Conservation (phyloP, 495 filamentous ascomycete genomes). For the Entonaema liquescens region DNA sequence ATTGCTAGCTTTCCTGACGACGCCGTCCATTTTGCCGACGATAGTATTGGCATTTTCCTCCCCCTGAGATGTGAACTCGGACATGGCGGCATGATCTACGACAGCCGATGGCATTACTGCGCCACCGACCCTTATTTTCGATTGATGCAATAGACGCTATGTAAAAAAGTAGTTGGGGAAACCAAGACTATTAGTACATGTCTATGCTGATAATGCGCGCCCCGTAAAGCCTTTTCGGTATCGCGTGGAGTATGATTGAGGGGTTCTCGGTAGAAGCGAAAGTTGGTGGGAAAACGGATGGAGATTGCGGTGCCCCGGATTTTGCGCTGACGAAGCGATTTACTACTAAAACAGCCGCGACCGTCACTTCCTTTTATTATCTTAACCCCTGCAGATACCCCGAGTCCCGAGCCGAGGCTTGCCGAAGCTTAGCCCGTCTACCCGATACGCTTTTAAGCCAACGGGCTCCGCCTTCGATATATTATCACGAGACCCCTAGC, state of each 20-base stretch:
- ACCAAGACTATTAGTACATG: slow-evolving; percentile 24
- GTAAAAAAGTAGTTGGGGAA: neutral
- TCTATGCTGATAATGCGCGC: slow-evolving; percentile 2
- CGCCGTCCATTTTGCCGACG: slow-evolving; percentile 39
- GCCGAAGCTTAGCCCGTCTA: slow-evolving; percentile 42
- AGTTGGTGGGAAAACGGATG: neutral
- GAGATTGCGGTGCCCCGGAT: slow-evolving; percentile 27
- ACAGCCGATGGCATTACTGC: slow-evolving; percentile 60
- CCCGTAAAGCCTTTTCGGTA: neutral
- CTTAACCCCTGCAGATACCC: slow-evolving; percentile 16
- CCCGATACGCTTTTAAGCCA: slow-evolving; percentile 14
- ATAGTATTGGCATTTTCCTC: slow-evolving; percentile 43
- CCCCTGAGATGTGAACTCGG: slow-evolving; percentile 52
- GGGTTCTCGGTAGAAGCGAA: slow-evolving; percentile 4
- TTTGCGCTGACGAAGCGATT: slow-evolving; percentile 33
- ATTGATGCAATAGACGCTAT: slow-evolving; percentile 1
- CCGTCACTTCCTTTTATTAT: slow-evolving; percentile 39
- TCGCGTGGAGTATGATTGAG: slow-evolving; percentile 17
- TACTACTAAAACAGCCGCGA: slow-evolving; percentile 33
- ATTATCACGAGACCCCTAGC: slow-evolving; percentile 29
- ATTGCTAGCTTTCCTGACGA: slow-evolving; percentile 35
- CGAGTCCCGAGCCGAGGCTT: slow-evolving; percentile 44
- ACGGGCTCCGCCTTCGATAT: neutral
- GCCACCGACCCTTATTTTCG: slow-evolving; percentile 39
- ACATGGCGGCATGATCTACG: slow-evolving; percentile 58